These are phyloP conservation scores for Zasmidium angulare DNA, from an alignment of 2,329 filamentous ascomycete genomes.

Conservation along the genomic window DNA sequence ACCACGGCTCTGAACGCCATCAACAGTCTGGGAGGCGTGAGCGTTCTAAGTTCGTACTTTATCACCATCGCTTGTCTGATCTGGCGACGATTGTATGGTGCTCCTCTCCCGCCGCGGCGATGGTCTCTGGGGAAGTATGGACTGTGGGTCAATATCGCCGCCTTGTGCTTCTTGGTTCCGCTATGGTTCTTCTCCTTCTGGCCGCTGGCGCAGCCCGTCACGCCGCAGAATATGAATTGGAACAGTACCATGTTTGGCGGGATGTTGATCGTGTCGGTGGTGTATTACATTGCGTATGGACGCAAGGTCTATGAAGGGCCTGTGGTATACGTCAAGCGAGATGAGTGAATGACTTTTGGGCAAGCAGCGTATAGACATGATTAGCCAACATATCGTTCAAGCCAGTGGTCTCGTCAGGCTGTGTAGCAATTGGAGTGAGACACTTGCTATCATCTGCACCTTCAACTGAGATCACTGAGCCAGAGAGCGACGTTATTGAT, in stretches of 20 bases:
- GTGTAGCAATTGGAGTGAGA: too few relatives aligned
- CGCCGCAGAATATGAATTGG: conserved; percentile 16
- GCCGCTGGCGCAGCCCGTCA: conserved; percentile 14
- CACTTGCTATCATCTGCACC: too few relatives aligned
- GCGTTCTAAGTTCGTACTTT: conserved; percentile 43
- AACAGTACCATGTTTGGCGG: conserved; percentile 20
- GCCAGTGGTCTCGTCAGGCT: too few relatives aligned
- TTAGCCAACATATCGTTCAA: too few relatives aligned
- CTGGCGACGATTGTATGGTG: conserved; percentile 35
- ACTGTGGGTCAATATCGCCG: conserved; percentile 39
- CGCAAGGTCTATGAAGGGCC: conserved; percentile 21
- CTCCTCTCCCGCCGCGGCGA: conserved; percentile 36
- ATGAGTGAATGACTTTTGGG: not conserved
- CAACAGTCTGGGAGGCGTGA: conserved; percentile 39
- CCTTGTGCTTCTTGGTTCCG: conserved; percentile 17
- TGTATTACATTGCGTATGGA: conserved; percentile 19
- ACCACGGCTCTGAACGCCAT: conserved; percentile 45
- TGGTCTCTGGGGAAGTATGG: conserved; percentile 43
- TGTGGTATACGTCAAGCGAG: conserved; percentile 18
- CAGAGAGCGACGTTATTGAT: too few relatives aligned
- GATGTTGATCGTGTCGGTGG: conserved; percentile 13
- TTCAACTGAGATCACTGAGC: too few relatives aligned
- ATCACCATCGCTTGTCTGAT: conserved; percentile 38
- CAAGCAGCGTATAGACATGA: not conserved
- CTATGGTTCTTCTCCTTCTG: conserved; percentile 19